Conservation (phyloP, 2,329 filamentous ascomycete genomes). For the Aspergillus ustus region DNA sequence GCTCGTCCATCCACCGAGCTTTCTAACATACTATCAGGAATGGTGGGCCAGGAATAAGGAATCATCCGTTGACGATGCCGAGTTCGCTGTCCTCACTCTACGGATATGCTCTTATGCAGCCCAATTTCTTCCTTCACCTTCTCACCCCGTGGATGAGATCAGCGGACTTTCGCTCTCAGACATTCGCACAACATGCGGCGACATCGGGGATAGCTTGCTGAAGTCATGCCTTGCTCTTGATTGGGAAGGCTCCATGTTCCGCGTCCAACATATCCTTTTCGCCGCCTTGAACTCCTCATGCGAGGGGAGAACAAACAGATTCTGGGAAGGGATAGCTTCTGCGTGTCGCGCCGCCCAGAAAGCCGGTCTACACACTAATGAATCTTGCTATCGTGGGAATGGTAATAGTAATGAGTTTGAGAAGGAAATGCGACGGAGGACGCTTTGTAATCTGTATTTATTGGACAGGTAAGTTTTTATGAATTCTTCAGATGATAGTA, state of each 20-base stretch:
- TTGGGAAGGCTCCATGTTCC: conserved; percentile 7
- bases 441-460: conserved; percentile 12
- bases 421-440: conserved; percentile 12
- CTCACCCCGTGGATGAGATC: conserved; percentile 1
- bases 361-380: conserved; percentile 1
- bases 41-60: conserved; percentile 9
- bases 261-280: conserved; percentile 12
- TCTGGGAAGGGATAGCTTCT: conserved; percentile 7
- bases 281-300: conserved; percentile 2
- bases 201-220: not conserved
- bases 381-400: not conserved
- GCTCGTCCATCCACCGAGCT: conserved; percentile 10
- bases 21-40: conserved; percentile 11
- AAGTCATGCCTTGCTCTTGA: not conserved
- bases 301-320: conserved; percentile 4
- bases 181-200: conserved; percentile 6
- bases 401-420: not conserved
- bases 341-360: conserved; percentile 6
- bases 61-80: not conserved
- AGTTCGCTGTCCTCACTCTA: conserved; percentile 13
- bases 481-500: not conserved
- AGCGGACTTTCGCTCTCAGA: not conserved
- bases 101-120: conserved; percentile 8
- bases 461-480: conserved; percentile 6
- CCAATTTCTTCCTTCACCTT: conserved; percentile 14